Conservation (phyloP, 257 asterid species). For the Phtheirospermum japonicum region DNA sequence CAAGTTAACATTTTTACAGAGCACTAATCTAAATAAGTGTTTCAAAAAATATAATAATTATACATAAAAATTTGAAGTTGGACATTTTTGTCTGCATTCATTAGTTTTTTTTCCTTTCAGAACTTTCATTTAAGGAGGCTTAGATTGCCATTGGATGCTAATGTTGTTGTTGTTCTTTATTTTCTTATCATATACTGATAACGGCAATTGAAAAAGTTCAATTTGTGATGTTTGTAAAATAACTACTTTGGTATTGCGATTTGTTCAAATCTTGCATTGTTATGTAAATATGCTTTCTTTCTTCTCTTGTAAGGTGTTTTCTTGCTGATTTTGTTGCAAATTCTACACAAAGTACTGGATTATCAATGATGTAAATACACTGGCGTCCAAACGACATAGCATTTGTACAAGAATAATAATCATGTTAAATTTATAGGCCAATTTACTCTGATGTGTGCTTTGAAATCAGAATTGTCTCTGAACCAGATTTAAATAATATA, state of each 20-base stretch:
- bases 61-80: neutral
- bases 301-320: neutral
- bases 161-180: neutral
- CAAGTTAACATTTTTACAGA: neutral
- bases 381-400: neutral
- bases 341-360: neutral
- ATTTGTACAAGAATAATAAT: neutral
- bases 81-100: neutral
- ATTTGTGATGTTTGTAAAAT: neutral
- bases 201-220: conserved; percentile 4
- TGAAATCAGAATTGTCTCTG: neutral
- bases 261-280: neutral
- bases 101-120: neutral
- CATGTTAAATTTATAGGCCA: conserved; percentile 3
- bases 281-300: neutral
- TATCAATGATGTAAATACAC: neutral
- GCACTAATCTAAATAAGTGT: neutral
- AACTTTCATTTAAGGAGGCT: neutral
- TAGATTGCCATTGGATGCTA: neutral
- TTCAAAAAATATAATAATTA: neutral
- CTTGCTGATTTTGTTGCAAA: neutral
- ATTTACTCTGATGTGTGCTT: neutral
- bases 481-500: neutral
- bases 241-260: neutral
- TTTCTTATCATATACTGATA: neutral